phyloP scores from a whole-genome alignment of 2,329 filamentous ascomycete genomes.

The Diaporthe sp. region DNA sequence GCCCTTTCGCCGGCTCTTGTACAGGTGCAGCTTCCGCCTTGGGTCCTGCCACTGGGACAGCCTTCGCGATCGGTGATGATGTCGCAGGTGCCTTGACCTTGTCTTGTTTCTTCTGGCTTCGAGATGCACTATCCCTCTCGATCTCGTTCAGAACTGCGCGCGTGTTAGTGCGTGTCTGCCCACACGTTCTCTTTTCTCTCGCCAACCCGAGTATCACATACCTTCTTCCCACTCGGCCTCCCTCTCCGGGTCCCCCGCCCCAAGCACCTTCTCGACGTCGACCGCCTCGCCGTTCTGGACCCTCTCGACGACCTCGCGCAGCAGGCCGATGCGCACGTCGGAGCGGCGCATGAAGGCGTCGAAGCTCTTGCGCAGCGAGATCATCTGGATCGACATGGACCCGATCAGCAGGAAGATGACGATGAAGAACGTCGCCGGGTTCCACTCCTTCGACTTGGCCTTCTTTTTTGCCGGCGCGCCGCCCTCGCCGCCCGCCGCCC shows the following conservation, averaged over 20 bases:
- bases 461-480: conserved; percentile 51
- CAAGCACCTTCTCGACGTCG: conserved; percentile 86
- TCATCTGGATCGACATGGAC: conserved; percentile 94
- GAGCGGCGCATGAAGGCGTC: conserved; percentile 80
- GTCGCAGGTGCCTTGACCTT: conserved; percentile 52
- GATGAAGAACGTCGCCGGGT: conserved; percentile 86
- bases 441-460: conserved; percentile 75
- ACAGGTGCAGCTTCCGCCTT: conserved; percentile 42
- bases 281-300: conserved; percentile 81
- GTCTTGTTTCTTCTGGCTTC: conserved; percentile 59
- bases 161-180: conserved; percentile 20
- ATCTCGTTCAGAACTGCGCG: conserved; percentile 74
- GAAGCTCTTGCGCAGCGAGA: conserved; percentile 83
- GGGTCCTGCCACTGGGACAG: conserved; percentile 44
- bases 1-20: conserved; percentile 45
- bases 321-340: conserved; percentile 81
- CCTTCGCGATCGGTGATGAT: conserved; percentile 43
- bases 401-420: conserved; percentile 89
- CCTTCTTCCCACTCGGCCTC: conserved; percentile 93
- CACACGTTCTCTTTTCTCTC: conserved; percentile 11
- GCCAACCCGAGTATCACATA: conserved; percentile 54
- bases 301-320: conserved; percentile 81
- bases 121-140: conserved; percentile 71
- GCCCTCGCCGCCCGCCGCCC: conserved; percentile 51
- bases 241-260: conserved; percentile 79